A percentile compares a stretch with the other conserved stretches of the same genome.
Evolutionary conservation across 257 asterid genomes (phyloP).

Genomic region (Verbascum thapsus): DNA sequence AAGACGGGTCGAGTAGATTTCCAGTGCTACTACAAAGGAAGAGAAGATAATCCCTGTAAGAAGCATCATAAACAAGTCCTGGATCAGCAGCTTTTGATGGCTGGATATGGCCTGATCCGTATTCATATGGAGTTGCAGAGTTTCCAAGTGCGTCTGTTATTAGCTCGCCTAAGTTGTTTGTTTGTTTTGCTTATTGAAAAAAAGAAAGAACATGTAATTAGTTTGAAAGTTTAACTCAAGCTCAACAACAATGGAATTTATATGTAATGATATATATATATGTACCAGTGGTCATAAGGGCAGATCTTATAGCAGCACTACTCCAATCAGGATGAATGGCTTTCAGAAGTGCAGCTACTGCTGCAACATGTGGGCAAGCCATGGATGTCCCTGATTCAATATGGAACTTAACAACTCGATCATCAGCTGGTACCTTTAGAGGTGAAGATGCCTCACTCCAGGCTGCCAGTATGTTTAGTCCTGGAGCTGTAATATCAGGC

Average conservation of each 20-base stretch:
- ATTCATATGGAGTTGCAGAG: slow-evolving; percentile 41
- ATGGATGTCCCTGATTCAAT: slow-evolving; percentile 50
- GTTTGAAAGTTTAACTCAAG: neutral
- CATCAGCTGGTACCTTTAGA: slow-evolving; percentile 19
- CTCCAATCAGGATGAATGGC: slow-evolving; percentile 61
- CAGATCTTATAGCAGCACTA: slow-evolving; percentile 56
- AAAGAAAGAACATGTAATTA: neutral
- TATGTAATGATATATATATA: neutral
- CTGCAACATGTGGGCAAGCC: slow-evolving; percentile 62
- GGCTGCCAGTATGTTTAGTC: slow-evolving; percentile 64
- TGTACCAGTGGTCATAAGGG: slow-evolving; percentile 49
- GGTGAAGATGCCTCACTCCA: slow-evolving; percentile 55
- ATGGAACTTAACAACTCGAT: slow-evolving; percentile 37
- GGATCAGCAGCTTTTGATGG: slow-evolving; percentile 59
- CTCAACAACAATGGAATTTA: too few species aligned
- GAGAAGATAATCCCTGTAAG: slow-evolving; percentile 43
- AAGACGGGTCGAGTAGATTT: slow-evolving; percentile 22
- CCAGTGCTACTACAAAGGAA: slow-evolving; percentile 38
- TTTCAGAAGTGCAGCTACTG: slow-evolving; percentile 43
- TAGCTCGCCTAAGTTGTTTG: slow-evolving; percentile 32
- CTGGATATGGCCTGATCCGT: slow-evolving; percentile 52
- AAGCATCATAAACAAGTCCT: slow-evolving; percentile 52
- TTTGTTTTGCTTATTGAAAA: slow-evolving; percentile 26
- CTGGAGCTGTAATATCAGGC: slow-evolving; percentile 83
- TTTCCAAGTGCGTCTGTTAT: slow-evolving; percentile 40